These are phyloP conservation scores for Colletotrichum zoysiae DNA, from an alignment of 2,329 filamentous ascomycete genomes.

Conservation along the genomic window DNA sequence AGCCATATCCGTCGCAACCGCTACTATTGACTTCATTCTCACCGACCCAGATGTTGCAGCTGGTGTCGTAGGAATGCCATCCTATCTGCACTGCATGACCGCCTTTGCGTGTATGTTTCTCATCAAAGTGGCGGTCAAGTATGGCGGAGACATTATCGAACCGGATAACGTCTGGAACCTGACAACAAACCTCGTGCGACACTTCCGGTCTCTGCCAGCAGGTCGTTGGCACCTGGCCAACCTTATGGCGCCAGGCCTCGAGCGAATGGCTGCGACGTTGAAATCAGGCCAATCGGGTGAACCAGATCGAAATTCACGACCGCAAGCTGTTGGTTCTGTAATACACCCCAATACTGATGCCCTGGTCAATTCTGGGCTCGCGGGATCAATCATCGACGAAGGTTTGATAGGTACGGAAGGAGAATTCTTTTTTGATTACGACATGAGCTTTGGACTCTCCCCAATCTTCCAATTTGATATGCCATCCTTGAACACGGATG, in stretches of 20 bases:
- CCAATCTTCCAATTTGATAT: slow-evolving; percentile 49
- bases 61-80: slow-evolving; percentile 59
- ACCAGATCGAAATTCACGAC: not conserved
- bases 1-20: slow-evolving; percentile 55
- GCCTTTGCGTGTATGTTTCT: slow-evolving; percentile 66
- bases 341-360: not conserved
- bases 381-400: slow-evolving; percentile 1
- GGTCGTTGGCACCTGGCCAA: slow-evolving; percentile 60
- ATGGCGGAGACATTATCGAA: slow-evolving; percentile 55
- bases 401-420: slow-evolving; percentile 34
- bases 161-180: slow-evolving; percentile 53
- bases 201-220: slow-evolving; percentile 56
- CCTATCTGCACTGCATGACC: slow-evolving; percentile 66
- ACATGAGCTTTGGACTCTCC: slow-evolving; percentile 48
- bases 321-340: not conserved
- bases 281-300: not conserved
- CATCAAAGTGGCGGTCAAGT: slow-evolving; percentile 60
- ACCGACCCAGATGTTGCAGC: slow-evolving; percentile 57
- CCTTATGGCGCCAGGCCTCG: slow-evolving; percentile 60
- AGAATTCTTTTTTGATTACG: slow-evolving; percentile 44
- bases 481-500: slow-evolving; percentile 31
- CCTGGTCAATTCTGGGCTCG: not conserved
- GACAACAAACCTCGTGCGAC: slow-evolving; percentile 52
- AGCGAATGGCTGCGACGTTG: slow-evolving; percentile 53
- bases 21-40: slow-evolving; percentile 59